Evolutionary conservation across 352 stramenopile species (phyloP).

Genomic region (Phytophthora europaea): DNA sequence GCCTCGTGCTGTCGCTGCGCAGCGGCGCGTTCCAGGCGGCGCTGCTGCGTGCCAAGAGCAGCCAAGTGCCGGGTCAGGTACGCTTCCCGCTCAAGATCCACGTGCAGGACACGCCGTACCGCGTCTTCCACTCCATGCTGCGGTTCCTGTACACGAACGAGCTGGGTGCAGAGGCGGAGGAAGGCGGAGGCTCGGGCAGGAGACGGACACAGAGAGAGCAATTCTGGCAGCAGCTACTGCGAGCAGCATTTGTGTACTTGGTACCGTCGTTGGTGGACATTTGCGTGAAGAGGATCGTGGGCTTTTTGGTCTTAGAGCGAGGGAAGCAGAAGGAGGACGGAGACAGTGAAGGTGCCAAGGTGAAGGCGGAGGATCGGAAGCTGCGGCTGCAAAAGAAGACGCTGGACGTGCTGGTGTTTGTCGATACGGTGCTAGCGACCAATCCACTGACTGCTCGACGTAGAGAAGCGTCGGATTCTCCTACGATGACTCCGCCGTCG

Average conservation of each 20-base stretch:
- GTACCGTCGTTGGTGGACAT: slow-evolving; percentile 76
- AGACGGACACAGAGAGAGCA: slow-evolving; percentile 34
- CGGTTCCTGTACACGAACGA: slow-evolving; percentile 87
- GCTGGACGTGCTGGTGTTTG: slow-evolving; percentile 67
- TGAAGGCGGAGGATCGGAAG: slow-evolving; percentile 7
- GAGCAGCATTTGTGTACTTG: slow-evolving; percentile 77
- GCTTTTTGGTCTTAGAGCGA: slow-evolving; percentile 39
- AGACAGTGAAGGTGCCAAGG: slow-evolving; percentile 5
- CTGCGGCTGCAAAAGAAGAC: slow-evolving; percentile 36
- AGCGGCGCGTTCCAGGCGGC: slow-evolving; percentile 77
- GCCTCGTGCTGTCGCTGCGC: slow-evolving; percentile 76
- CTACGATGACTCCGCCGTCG: slow-evolving; percentile 13
- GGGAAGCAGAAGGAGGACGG: background rate
- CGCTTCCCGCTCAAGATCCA: slow-evolving; percentile 86
- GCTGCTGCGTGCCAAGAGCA: slow-evolving; percentile 76
- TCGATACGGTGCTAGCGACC: slow-evolving; percentile 61
- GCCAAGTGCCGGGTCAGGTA: slow-evolving; percentile 70
- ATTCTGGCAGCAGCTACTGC: slow-evolving; percentile 77
- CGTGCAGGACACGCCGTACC: slow-evolving; percentile 83
- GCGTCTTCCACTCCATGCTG: slow-evolving; percentile 75
- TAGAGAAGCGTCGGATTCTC: slow-evolving; percentile 27
- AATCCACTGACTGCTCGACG: slow-evolving; percentile 44
- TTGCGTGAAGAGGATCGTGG: slow-evolving; percentile 60
- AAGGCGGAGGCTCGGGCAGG: slow-evolving; percentile 3
- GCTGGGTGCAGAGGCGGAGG: slow-evolving; percentile 20